phyloP scores from a whole-genome alignment of 441 rosid species.

The Cnidoscolus chayamansa region DNA sequence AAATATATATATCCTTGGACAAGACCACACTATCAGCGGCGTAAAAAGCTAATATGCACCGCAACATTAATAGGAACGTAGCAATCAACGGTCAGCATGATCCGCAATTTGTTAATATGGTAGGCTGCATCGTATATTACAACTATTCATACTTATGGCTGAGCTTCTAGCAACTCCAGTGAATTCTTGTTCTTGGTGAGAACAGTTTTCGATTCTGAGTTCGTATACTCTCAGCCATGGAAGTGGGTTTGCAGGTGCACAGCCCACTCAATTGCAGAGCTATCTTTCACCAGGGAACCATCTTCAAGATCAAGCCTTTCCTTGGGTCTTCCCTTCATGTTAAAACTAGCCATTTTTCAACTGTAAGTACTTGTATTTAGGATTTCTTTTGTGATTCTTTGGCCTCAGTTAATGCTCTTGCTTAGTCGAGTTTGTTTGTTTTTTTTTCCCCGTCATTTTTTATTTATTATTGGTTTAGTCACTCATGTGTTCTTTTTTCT shows the following conservation, averaged over 20 bases:
- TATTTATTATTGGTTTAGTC: background rate
- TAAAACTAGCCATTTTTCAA: slow-evolving; percentile 31
- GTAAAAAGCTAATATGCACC: background rate
- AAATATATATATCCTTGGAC: background rate
- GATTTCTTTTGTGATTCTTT: background rate
- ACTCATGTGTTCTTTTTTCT: background rate
- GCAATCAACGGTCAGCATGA: background rate
- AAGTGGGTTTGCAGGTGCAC: slow-evolving; percentile 56
- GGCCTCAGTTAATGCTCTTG: background rate
- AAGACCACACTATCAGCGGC: background rate
- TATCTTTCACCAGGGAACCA: slow-evolving; percentile 33
- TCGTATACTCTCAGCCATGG: slow-evolving; percentile 39
- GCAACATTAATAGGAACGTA: background rate
- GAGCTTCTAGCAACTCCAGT: slow-evolving; percentile 14
- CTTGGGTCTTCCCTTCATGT: slow-evolving; percentile 44
- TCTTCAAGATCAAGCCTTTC: slow-evolving; percentile 47
- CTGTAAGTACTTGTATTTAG: slow-evolving; percentile 24
- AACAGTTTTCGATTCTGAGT: slow-evolving; percentile 1
- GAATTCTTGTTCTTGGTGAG: background rate
- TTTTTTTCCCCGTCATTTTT: background rate
- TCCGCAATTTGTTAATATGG: background rate
- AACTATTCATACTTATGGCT: slow-evolving; percentile 10
- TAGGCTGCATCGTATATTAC: background rate
- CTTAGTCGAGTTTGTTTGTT: background rate
- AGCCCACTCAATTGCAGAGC: slow-evolving; percentile 42